Base-by-base conservation (phyloP, 1,284 basidiomycete species). In the Marasmius tenuissimus region DNA sequence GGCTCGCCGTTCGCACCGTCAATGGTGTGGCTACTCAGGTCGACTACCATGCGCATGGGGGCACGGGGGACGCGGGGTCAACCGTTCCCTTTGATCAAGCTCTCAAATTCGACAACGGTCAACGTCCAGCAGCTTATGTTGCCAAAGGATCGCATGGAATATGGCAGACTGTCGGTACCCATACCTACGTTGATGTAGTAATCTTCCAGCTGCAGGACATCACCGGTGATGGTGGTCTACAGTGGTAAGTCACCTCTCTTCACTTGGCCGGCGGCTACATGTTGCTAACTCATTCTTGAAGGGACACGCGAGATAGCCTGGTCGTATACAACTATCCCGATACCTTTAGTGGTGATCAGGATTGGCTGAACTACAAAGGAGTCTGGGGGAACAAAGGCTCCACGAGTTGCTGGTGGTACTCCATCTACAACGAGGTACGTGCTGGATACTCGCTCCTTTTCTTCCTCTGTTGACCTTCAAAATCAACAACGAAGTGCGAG, bases 11-110 rank as follows among this genome's bases (percentile, higher is more conserved):
- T 37, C 54, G 54, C 34, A 57, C 54, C 39, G 54, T 57, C 34
- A 57, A 57, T 22, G 54, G 54, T n/a, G 54, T n/a, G n/a, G 54
- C 54, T 10, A 57, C 54, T 16, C 35, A 57, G 38, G 54, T 57
- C 14, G 54, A 57, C 34, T 57, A 57, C 35, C 34, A 57, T 7
- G 54, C 54, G 14, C 54, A 57, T 42, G 14, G 37, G 1, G 54
- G 40, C 18, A 57, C 54, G 7, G 14, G 37, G 1, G 54, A 57
- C 18, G 40, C 54, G 7, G 54, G 54, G 2, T 57, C 54, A 8
- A 57, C 54, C 5, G 39, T 57, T 42, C 54, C 54, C 2, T 57
- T 33, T 10, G 35, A 37, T 22, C 16, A 57, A 57, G 54, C 54
- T 8, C 54, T 34, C 12, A 57, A 57, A 39, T 57, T 57, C 35